Percentiles rank a stretch among this genome's conserved stretches.
Evolutionary conservation across 108 stramenopile genomes (phyloP).

Genomic region (Fragilariopsis cylindrus): DNA sequence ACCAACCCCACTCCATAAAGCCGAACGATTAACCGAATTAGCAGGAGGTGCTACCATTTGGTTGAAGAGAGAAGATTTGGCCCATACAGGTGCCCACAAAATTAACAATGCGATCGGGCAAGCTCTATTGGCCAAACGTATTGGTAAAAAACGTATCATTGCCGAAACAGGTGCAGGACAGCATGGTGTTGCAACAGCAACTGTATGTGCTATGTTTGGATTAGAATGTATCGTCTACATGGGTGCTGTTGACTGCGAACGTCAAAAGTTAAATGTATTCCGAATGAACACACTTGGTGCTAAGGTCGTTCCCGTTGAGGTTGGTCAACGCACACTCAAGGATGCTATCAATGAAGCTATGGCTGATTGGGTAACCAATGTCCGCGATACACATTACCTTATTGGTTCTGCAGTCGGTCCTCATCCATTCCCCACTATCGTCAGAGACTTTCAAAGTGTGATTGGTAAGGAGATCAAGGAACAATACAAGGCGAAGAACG

Average conservation of each 20-base stretch:
- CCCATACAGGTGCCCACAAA: slow-evolving; percentile 97
- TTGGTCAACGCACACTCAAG: slow-evolving; percentile 91
- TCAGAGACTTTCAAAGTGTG: slow-evolving; percentile 93
- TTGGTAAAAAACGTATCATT: slow-evolving; percentile 96
- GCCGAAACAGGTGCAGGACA: slow-evolving; percentile 98
- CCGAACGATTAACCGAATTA: slow-evolving; percentile 86
- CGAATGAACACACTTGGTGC: slow-evolving; percentile 97
- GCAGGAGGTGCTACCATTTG: slow-evolving; percentile 94
- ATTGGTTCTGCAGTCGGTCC: slow-evolving; percentile 97
- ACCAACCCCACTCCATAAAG: slow-evolving; percentile 93
- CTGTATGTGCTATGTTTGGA: slow-evolving; percentile 94
- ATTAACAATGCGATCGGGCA: slow-evolving; percentile 99
- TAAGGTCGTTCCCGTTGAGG: slow-evolving; percentile 91
- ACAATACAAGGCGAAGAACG: slow-evolving; percentile 86
- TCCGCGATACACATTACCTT: slow-evolving; percentile 93
- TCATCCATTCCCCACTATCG: slow-evolving; percentile 97
- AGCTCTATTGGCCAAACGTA: slow-evolving; percentile 92
- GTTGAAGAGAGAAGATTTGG: slow-evolving; percentile 96
- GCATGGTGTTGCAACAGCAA: slow-evolving; percentile 98
- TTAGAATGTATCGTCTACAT: slow-evolving; percentile 96
- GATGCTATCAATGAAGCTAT: slow-evolving; percentile 99
- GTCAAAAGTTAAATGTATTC: slow-evolving; percentile 96
- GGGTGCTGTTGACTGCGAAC: slow-evolving; percentile 96
- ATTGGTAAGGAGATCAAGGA: slow-evolving; percentile 84
- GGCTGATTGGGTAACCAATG: slow-evolving; percentile 98